Base-by-base conservation (phyloP, 2,329 filamentous ascomycete species). In the Scedosporium minutisporum region DNA sequence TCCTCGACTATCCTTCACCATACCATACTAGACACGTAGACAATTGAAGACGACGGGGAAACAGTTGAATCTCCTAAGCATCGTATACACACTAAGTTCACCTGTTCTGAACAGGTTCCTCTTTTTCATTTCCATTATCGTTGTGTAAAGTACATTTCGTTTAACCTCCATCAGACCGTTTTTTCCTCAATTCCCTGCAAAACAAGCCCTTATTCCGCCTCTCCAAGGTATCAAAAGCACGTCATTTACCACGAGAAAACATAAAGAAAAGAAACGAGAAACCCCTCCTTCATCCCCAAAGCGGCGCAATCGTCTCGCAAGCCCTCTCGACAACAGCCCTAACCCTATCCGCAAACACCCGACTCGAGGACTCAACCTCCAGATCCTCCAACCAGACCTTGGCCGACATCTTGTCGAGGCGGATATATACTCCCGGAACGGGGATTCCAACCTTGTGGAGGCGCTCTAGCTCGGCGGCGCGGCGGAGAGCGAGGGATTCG, bases 361-460 rank as follows among this genome's bases (percentile, higher is more conserved):
- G 85, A 66, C 91, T 91, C 62, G 78, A 78, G 73, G 91, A 96
- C 75, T 97, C 95, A 4, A 99, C 90, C 68, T 96, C 91, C 55
- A 97, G 75, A 67, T 90, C 86, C 79, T 97, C 95, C 46, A 99
- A 78, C 93, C 93, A 97, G 6, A 99, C 88, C 65, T 86, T 89
- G 6, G 93, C 95, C 61, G 88, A 81, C 76, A 92, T 88, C 76
- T 91, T 95, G 69, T 97, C 93, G 3, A 97, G 88, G 69, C 84
- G 87, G 74, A 99, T 91, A 65, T 88, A 85, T 16, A 99, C 81
- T 0, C 93, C 95, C 0, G 95, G 95, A 0, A 97, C 91, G 0
- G 93, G 92, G 38, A 97, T 93, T 2, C 93, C 93, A 23, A 96
- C 78, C 65, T 85, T 86, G 70, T 96, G 90, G 58, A 97, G 79